Percentiles rank a stretch among this genome's conserved stretches.
Evolutionary conservation across 441 rosid genomes (phyloP).

Genomic region (Brassica hybrid): DNA sequence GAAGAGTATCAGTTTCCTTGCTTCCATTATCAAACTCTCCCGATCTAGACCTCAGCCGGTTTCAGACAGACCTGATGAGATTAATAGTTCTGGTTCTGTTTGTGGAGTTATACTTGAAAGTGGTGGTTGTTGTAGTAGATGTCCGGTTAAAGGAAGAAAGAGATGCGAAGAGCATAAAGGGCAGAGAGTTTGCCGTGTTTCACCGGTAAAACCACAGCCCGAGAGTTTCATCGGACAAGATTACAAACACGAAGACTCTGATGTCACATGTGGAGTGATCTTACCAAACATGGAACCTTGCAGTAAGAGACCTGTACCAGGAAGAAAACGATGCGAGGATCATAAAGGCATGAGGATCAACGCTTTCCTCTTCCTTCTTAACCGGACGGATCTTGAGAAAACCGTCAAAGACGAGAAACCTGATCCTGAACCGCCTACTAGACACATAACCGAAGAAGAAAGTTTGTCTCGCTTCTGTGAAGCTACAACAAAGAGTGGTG

Average conservation of each 20-base stretch:
- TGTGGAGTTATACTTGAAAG: conserved; percentile 40
- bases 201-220: conserved; percentile 20
- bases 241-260: conserved; percentile 45
- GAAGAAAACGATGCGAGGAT: conserved; percentile 60
- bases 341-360: conserved; percentile 55
- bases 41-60: conserved; percentile 62
- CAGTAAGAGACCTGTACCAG: conserved; percentile 33
- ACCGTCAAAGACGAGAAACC: conserved; percentile 30
- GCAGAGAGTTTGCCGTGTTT: conserved; percentile 37
- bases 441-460: background rate
- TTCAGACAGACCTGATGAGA: conserved; percentile 36
- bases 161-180: conserved; percentile 43
- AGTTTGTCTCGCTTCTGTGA: conserved; percentile 29
- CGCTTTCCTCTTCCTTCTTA: conserved; percentile 37
- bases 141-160: conserved; percentile 37
- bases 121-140: conserved; percentile 24
- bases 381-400: conserved; percentile 32
- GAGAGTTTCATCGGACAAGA: conserved; percentile 40
- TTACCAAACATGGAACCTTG: conserved; percentile 47
- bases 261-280: conserved; percentile 42
- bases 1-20: conserved; percentile 39
- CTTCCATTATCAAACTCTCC: conserved; percentile 54
- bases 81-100: conserved; percentile 45
- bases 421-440: background rate
- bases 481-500: conserved; percentile 42